A percentile compares a stretch with the other conserved stretches of the same genome.
Conservation (phyloP, 345 rosid genomes). For the Alliaria petiolata region DNA sequence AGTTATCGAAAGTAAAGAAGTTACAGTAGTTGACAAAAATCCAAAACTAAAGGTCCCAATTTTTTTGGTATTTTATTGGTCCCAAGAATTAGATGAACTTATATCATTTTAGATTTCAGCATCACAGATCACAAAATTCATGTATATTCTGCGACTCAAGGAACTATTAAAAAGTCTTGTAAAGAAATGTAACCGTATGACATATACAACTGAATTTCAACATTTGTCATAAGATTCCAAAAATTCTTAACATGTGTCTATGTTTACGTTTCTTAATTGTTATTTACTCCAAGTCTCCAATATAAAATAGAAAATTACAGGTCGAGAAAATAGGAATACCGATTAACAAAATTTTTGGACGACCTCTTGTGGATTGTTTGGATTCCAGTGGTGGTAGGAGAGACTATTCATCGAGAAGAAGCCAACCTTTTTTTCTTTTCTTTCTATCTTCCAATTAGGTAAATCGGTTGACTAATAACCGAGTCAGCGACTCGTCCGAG, state of each 20-base stretch:
- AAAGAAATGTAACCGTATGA: no score
- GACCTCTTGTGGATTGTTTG: not conserved
- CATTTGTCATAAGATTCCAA: not conserved
- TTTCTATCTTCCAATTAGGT: constrained; percentile 9
- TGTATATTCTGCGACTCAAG: no score
- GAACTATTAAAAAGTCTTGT: no score
- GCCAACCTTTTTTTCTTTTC: no score
- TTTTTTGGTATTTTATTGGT: no score
- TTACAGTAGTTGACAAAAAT: no score
- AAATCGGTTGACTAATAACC: constrained; percentile 31
- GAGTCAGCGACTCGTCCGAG: constrained; percentile 29
- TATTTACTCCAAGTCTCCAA: not conserved
- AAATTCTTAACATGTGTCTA: not conserved
- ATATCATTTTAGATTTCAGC: no score
- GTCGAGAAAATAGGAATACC: not conserved
- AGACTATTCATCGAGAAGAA: constrained; percentile 5
- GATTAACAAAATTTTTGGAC: not conserved
- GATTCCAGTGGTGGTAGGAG: constrained; percentile 12
- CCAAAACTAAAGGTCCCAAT: no score
- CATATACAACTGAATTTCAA: not conserved
- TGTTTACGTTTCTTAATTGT: not conserved
- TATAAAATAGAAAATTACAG: not conserved
- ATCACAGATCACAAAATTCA: no score
- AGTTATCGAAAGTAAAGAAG: no score
- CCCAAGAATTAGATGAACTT: no score